phyloP scores from a whole-genome alignment of 805 yeast species.

The Yamadazyma takamatsuzukensis region DNA sequence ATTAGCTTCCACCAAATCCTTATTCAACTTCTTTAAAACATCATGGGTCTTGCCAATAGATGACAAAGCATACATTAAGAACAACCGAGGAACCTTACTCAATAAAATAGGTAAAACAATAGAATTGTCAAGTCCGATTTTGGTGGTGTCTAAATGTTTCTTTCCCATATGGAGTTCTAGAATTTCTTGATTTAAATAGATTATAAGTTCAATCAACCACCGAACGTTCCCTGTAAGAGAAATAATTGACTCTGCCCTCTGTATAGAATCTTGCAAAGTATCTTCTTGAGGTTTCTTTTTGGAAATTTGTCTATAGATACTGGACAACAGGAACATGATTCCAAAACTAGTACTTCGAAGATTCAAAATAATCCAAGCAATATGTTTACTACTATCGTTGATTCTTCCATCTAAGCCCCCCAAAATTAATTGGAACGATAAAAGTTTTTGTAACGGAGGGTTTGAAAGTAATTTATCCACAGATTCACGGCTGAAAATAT shows the following conservation, averaged over 20 bases:
- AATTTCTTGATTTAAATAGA: conserved; percentile 70
- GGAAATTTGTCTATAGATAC: conserved; percentile 62
- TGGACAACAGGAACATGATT: conserved; percentile 56
- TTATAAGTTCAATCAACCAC: conserved; percentile 81
- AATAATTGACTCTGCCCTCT: conserved; percentile 60
- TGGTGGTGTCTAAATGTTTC: conserved; percentile 15
- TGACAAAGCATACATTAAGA: conserved; percentile 61
- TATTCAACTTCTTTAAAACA: conserved; percentile 53
- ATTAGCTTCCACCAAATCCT: conserved; percentile 41
- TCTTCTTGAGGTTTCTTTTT: conserved; percentile 54
- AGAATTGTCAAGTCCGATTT: conserved; percentile 28
- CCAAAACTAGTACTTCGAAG: conserved; percentile 71
- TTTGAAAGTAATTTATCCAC: conserved; percentile 71
- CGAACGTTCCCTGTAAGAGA: conserved; percentile 70
- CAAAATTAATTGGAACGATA: conserved; percentile 64
- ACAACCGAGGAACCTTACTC: conserved; percentile 67
- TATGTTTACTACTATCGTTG: conserved; percentile 36
- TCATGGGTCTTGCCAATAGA: conserved; percentile 63
- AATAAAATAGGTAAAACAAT: conserved; percentile 57
- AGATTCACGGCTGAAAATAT: conserved; percentile 61
- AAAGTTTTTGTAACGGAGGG: conserved; percentile 72
- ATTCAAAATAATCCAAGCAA: conserved; percentile 65
- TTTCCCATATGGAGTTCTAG: conserved; percentile 39
- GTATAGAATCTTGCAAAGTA: conserved; percentile 48
- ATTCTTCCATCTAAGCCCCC: conserved; percentile 37